Conservation (phyloP, 169 alveolate species). For the Eimeria brunetti region DNA sequence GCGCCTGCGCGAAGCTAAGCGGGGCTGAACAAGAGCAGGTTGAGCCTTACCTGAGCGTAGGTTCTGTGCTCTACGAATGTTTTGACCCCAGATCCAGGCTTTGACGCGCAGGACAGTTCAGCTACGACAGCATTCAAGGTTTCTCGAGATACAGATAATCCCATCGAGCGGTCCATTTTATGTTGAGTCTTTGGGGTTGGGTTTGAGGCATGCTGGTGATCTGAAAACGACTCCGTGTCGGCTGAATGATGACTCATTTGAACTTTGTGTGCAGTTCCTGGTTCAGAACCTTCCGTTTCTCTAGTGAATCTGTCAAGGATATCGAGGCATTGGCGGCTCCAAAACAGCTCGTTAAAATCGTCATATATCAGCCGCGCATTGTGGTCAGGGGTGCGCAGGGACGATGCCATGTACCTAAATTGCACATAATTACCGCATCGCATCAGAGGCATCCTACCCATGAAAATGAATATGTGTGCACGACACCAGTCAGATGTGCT, state of each 20-base stretch:
- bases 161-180: not conserved
- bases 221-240: not conserved
- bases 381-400: conserved; percentile 79
- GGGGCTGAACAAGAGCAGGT: not conserved
- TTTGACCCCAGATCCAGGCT: conserved; percentile 74
- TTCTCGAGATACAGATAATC: conserved; percentile 55
- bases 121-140: conserved; percentile 49
- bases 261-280: not conserved
- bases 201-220: not conserved
- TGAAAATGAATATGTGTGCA: not conserved
- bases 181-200: not conserved
- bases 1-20: not conserved
- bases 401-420: conserved; percentile 70
- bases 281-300: not conserved
- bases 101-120: conserved; percentile 45
- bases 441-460: not conserved
- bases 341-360: conserved; percentile 78
- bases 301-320: not conserved
- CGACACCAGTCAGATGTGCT: not conserved
- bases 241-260: not conserved
- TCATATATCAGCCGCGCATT: conserved; percentile 75
- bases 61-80: conserved; percentile 76
- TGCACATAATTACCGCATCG: not conserved
- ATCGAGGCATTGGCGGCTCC: conserved; percentile 75
- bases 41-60: conserved; percentile 61